Percentiles rank a stretch among this genome's conserved stretches.
phyloP scores from a whole-genome alignment of 1,139 yeast species.

The Candida sanyaensis region DNA sequence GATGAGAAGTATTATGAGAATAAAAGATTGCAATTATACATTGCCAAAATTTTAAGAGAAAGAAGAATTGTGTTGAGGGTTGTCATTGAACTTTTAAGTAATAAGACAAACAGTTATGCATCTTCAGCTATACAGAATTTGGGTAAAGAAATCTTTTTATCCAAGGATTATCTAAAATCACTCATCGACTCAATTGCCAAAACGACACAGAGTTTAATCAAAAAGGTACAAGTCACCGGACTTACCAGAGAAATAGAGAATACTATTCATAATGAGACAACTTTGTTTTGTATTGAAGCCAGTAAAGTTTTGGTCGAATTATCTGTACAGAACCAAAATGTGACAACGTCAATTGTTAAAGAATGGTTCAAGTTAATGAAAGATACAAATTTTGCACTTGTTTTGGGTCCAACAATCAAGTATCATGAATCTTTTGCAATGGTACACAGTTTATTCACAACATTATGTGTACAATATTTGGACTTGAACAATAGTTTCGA shows the following conservation, averaged over 20 bases:
- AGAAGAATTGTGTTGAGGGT: conserved; percentile 45
- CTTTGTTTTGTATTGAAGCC: conserved; percentile 38
- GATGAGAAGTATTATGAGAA: conserved; percentile 33
- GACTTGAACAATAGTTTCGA: conserved; percentile 55
- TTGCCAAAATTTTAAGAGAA: conserved; percentile 43
- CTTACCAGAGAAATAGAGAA: conserved; percentile 22
- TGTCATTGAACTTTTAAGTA: conserved; percentile 37
- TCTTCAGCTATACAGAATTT: conserved; percentile 37
- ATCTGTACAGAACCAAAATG: conserved; percentile 32
- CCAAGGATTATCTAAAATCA: conserved; percentile 23
- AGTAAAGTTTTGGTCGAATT: conserved; percentile 49
- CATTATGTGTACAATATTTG: conserved; percentile 51
- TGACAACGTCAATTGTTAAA: conserved; percentile 30
- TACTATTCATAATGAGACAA: conserved; percentile 33
- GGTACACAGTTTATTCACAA: conserved; percentile 49
- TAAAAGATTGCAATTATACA: conserved; percentile 31
- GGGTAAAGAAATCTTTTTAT: conserved; percentile 38
- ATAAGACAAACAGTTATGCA: conserved; percentile 31
- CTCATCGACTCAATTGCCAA: conserved; percentile 22
- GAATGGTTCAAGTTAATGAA: conserved; percentile 63
- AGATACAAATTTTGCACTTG: conserved; percentile 38
- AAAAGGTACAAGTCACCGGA: conserved; percentile 16
- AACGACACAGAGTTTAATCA: conserved; percentile 7
- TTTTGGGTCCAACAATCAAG: conserved; percentile 27
- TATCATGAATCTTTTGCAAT: conserved; percentile 39